Percentiles rank a stretch among this genome's conserved stretches.
These are phyloP conservation scores for Pichia sp. DNA, from an alignment of 1,139 yeast genomes.

Conservation along the genomic window DNA sequence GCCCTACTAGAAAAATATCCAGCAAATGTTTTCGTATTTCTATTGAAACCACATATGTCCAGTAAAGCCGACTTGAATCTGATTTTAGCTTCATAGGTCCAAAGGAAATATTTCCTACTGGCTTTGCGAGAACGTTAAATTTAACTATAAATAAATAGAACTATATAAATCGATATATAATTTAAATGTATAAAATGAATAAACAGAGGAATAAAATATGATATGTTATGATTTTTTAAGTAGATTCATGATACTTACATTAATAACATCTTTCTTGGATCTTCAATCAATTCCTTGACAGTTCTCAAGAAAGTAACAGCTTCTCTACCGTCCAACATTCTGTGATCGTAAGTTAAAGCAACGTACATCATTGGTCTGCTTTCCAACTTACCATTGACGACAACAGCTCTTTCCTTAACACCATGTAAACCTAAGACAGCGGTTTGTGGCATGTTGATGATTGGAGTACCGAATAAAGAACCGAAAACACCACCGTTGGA, in stretches of 20 bases:
- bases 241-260: conserved; percentile 12
- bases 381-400: conserved; percentile 87
- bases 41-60: no score
- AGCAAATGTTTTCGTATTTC: no score
- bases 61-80: no score
- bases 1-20: no score
- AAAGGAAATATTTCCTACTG: no score
- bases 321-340: conserved; percentile 98
- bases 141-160: no score
- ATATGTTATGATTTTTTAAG: no score
- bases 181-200: no score
- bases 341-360: conserved; percentile 97
- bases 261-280: conserved; percentile 97
- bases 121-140: no score
- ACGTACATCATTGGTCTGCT: conserved; percentile 99
- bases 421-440: conserved; percentile 98
- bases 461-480: conserved; percentile 96
- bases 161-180: no score
- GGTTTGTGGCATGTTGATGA: conserved; percentile 96
- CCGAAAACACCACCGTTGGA: conserved; percentile 99
- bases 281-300: conserved; percentile 94
- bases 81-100: no score
- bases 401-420: conserved; percentile 92
- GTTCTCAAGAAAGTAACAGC: conserved; percentile 96
- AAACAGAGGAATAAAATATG: no score